Conservation (phyloP, 352 stramenopile genomes). For the Globisporangium apiculatum region DNA sequence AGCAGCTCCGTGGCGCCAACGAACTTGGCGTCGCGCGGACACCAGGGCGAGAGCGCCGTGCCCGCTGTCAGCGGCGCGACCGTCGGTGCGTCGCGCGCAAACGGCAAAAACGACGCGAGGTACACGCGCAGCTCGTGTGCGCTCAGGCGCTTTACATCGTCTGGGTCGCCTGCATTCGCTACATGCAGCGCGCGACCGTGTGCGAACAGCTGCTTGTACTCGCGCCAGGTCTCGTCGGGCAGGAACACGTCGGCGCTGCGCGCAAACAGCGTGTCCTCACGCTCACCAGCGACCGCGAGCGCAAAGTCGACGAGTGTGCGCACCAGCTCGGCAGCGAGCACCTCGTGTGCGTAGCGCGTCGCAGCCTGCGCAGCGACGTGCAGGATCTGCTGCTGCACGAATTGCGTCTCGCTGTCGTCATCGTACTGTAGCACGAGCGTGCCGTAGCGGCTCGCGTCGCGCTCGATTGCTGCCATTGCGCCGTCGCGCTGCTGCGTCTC, state of each 20-base stretch:
- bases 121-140: slow-evolving; percentile 41
- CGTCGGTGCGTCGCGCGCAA: slow-evolving; percentile 12
- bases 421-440: slow-evolving; percentile 55
- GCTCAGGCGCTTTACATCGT: slow-evolving; percentile 14
- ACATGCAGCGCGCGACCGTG: slow-evolving; percentile 5
- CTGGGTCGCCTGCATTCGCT: neutral
- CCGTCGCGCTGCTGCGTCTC: slow-evolving; percentile 40
- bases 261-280: slow-evolving; percentile 38
- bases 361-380: slow-evolving; percentile 25
- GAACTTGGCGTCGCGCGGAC: slow-evolving; percentile 34
- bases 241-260: slow-evolving; percentile 35
- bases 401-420: slow-evolving; percentile 46
- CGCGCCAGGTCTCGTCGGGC: slow-evolving; percentile 33
- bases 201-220: slow-evolving; percentile 47
- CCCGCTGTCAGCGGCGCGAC: slow-evolving; percentile 14
- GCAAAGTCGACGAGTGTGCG: slow-evolving; percentile 53
- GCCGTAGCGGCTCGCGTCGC: slow-evolving; percentile 45
- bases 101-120: slow-evolving; percentile 26
- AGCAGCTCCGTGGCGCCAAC: slow-evolving; percentile 31
- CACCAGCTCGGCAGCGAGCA: slow-evolving; percentile 32
- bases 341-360: slow-evolving; percentile 29
- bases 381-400: slow-evolving; percentile 25
- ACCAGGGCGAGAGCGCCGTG: slow-evolving; percentile 19
- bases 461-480: slow-evolving; percentile 29
- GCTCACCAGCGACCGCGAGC: slow-evolving; percentile 37